Conservation (phyloP, 192 early-diverging fungal species). For the Coemansia sp. region DNA sequence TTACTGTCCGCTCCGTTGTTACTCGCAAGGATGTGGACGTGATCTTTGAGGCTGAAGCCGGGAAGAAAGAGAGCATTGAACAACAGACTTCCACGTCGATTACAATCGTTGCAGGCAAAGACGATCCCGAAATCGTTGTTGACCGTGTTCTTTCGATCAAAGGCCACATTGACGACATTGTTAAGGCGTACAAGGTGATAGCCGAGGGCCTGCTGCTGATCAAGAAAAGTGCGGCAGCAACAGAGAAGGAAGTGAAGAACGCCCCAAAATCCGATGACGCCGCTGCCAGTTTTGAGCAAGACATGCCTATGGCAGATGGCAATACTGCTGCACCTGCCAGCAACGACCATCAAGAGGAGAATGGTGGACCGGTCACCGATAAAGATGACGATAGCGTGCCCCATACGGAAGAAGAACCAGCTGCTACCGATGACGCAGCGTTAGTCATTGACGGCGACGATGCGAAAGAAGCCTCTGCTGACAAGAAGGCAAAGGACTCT, state of each 20-base stretch:
- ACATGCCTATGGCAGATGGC: not conserved
- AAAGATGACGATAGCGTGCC: not conserved
- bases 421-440: slow-evolving; percentile 1
- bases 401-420: not conserved
- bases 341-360: not conserved
- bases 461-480: not conserved
- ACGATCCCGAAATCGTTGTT: slow-evolving; percentile 54
- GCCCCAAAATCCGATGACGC: slow-evolving; percentile 1
- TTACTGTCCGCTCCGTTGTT: slow-evolving; percentile 52
- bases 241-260: not conserved
- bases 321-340: not conserved
- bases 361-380: not conserved
- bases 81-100: slow-evolving; percentile 18
- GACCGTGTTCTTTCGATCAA: slow-evolving; percentile 50
- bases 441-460: not conserved
- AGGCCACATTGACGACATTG: slow-evolving; percentile 36
- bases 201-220: slow-evolving; percentile 33
- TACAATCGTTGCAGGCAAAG: slow-evolving; percentile 40
- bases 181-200: slow-evolving; percentile 29
- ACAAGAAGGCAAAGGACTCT: slow-evolving; percentile 6
- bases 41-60: slow-evolving; percentile 28
- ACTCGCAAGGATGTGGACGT: slow-evolving; percentile 52
- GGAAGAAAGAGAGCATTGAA: slow-evolving; percentile 27
- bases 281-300: not conserved
- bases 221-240: slow-evolving; percentile 5